phyloP scores from a whole-genome alignment of 345 rosid genomes.

The Clarkia xantiana region DNA sequence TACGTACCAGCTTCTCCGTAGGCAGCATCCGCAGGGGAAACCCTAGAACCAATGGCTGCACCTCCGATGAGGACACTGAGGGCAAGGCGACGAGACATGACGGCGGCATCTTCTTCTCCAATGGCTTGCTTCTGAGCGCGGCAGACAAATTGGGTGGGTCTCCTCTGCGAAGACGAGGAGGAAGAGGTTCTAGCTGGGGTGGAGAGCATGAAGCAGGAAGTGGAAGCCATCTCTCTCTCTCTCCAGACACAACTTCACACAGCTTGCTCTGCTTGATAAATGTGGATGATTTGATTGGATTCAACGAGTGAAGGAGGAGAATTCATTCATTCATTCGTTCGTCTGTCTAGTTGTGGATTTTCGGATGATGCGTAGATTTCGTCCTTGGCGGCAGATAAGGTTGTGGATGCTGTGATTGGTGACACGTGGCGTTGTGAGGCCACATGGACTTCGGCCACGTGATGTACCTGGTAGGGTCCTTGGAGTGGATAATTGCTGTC shows the following conservation, averaged over 20 bases:
- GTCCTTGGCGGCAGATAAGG: slow-evolving; percentile 52
- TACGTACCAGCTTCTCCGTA: slow-evolving; percentile 81
- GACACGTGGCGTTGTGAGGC: slow-evolving; percentile 8
- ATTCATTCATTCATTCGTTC: no score
- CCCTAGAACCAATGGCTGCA: slow-evolving; percentile 77
- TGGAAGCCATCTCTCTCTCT: slow-evolving; percentile 35
- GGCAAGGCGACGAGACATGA: slow-evolving; percentile 64
- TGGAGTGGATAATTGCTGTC: no score
- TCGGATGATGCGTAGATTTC: slow-evolving; percentile 25
- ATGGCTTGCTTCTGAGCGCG: slow-evolving; percentile 54
- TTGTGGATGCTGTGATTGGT: slow-evolving; percentile 19
- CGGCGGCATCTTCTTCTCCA: slow-evolving; percentile 9
- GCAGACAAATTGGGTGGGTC: slow-evolving; percentile 46
- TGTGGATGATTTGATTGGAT: not conserved
- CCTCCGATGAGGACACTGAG: slow-evolving; percentile 67
- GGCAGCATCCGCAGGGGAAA: slow-evolving; percentile 90
- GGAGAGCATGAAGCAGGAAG: slow-evolving; percentile 49
- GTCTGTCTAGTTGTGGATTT: slow-evolving; percentile 42
- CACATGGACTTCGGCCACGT: not conserved
- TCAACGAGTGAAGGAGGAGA: slow-evolving; percentile 10
- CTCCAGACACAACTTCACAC: not conserved
- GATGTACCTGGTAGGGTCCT: not conserved
- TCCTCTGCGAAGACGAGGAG: slow-evolving; percentile 28
- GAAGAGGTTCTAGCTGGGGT: slow-evolving; percentile 28
- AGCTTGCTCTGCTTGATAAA: not conserved